Base-by-base conservation (phyloP, 768 basidiomycete genomes). In the Phanerodontia chrysosporium region DNA sequence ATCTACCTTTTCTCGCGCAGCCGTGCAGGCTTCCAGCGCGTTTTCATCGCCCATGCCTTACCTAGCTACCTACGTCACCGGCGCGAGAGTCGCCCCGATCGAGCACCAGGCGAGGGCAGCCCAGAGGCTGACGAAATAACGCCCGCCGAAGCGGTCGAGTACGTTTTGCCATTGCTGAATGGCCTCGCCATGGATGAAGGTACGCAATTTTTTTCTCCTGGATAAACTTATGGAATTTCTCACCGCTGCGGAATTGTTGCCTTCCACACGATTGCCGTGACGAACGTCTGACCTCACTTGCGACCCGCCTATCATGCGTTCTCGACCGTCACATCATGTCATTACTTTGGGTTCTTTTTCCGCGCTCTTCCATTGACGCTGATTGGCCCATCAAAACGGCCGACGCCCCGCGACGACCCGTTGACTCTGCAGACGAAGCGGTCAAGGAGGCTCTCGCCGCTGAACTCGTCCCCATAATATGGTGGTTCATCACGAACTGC, bases 1-100 rank as follows among this genome's bases (percentile, higher is more conserved):
- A 95, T 96, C 61, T 97, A 94, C 74, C 83, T 97, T 52, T 91
- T 92, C 66, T 87, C 89, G 60, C 80, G 87, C 61, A 93, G 91
- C 73, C 84, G 84, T 62, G 84, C 86, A 49, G 73, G 76, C 30
- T 83, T 84, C 60, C 85, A 85, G 66, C 82, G 92, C 39, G 81
- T 91, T 42, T 96, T 87, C 75, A 95, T 98, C 68, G 84, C 89
- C 0, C 87, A 89, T 66, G 84, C 89, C 36, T 81, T 98, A 35
- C 88, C 89, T n/a, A 78, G 83, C 2, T 86, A 90, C 73, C 81
- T 98, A 32, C 73, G 79, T 58, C 21, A 57, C 27, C 32, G 30
- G 24, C 25, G 45, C 45, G 30, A 28, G 36, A 42, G 39, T 18
- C 8, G 8, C 16, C 18, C 8, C 18, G 18, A 18, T 42, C 39